A percentile compares a stretch with the other conserved stretches of the same genome.
These are phyloP conservation scores for Plasmodium coatneyi DNA, from an alignment of 169 alveolate species.

Conservation along the genomic window DNA sequence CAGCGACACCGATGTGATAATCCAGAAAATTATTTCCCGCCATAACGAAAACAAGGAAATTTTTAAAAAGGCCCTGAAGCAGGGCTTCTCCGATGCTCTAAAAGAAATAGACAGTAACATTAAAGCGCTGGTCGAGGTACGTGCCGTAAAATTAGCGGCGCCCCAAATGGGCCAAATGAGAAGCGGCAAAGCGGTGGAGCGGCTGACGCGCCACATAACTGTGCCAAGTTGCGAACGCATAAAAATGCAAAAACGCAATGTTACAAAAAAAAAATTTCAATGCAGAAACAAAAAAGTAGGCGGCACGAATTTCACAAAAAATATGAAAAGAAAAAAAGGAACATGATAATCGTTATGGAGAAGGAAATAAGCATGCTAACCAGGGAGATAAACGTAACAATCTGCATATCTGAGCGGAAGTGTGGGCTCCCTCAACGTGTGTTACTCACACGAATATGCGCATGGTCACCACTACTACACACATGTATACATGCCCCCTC, in stretches of 20 bases:
- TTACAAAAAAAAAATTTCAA: not conserved
- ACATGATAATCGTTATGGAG: constrained; percentile 22
- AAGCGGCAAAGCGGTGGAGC: not conserved
- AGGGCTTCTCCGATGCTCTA: constrained; percentile 31
- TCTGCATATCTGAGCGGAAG: not conserved
- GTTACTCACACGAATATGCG: not conserved
- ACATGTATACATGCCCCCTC: not conserved
- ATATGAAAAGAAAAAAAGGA: constrained; percentile 68
- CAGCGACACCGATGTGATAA: constrained; percentile 62
- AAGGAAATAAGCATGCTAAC: constrained; percentile 30
- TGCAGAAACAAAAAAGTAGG: constrained; percentile 65
- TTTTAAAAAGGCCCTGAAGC: constrained; percentile 29
- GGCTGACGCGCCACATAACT: not conserved
- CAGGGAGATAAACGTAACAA: constrained; percentile 67
- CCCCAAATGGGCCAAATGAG: not conserved
- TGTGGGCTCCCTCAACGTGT: not conserved
- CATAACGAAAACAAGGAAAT: constrained; percentile 69
- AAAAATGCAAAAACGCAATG: not conserved
- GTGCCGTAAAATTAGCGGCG: not conserved
- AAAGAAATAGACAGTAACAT: constrained; percentile 53
- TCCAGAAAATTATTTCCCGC: constrained; percentile 58
- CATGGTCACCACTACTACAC: not conserved
- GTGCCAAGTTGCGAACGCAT: not conserved
- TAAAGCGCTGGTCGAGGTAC: constrained; percentile 51
- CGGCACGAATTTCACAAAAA: constrained; percentile 61